Percentiles rank a stretch among this genome's conserved stretches.
Conservation (phyloP, 2,329 filamentous ascomycete genomes). For the Fusarium succisae region DNA sequence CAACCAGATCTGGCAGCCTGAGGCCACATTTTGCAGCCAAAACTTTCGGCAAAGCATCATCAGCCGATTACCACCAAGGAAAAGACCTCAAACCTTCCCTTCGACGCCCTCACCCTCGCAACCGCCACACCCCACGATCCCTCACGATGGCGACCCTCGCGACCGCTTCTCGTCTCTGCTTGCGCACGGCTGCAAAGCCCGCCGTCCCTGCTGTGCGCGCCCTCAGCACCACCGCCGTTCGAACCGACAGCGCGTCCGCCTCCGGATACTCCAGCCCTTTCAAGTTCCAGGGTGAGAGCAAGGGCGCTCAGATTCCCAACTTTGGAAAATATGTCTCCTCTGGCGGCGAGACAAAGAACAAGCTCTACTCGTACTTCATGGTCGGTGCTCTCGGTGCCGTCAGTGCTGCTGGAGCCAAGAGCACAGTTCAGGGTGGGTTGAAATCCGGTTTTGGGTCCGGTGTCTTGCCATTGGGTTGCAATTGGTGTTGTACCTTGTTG, state of each 20-base stretch:
- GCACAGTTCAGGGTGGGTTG: slow-evolving; percentile 92
- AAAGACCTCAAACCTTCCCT: slow-evolving; percentile 59
- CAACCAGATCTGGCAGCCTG: slow-evolving; percentile 49
- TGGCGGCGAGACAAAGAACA: slow-evolving; percentile 74
- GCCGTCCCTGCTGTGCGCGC: slow-evolving; percentile 59
- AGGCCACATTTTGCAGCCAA: slow-evolving; percentile 53
- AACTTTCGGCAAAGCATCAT: slow-evolving; percentile 56
- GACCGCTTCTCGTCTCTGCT: slow-evolving; percentile 73
- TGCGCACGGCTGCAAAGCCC: slow-evolving; percentile 64
- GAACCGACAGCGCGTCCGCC: slow-evolving; percentile 58
- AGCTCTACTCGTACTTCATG: slow-evolving; percentile 98
- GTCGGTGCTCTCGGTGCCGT: slow-evolving; percentile 94
- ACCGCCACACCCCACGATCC: slow-evolving; percentile 43
- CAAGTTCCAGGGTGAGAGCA: slow-evolving; percentile 69
- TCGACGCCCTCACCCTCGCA: slow-evolving; percentile 38
- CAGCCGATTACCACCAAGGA: slow-evolving; percentile 49
- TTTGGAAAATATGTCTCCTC: slow-evolving; percentile 88
- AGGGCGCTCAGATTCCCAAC: slow-evolving; percentile 80
- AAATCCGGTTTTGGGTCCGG: neutral
- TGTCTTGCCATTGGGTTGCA: slow-evolving; percentile 44
- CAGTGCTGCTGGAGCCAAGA: slow-evolving; percentile 93
- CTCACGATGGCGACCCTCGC: slow-evolving; percentile 73
- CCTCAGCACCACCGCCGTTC: slow-evolving; percentile 64
- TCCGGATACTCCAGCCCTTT: slow-evolving; percentile 70
- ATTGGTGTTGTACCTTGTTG: slow-evolving; percentile 32